Percentiles rank a stretch among this genome's conserved stretches.
Conservation (phyloP, 306 rosid genomes). For the Quercus agrifolia region DNA sequence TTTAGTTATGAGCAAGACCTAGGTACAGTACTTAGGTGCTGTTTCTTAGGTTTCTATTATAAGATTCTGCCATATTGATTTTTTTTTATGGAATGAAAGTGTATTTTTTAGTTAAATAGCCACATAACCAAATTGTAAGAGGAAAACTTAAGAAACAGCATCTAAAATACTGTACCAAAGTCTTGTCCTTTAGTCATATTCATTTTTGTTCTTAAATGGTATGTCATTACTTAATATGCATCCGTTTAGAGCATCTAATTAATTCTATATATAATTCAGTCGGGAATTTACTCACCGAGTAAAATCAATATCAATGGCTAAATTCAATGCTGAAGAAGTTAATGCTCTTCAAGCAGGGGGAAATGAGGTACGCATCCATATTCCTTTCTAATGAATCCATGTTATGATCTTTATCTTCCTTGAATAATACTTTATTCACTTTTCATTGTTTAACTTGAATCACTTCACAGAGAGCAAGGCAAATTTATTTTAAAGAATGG, state of each 20-base stretch:
- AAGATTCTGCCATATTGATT: too few relatives aligned
- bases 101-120: too few relatives aligned
- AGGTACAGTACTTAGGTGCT: fast-evolving
- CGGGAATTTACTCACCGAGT: constrained; percentile 92
- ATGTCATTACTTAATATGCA: background rate
- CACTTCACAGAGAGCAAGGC: constrained; percentile 64
- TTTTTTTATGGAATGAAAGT: too few relatives aligned
- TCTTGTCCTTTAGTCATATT: background rate
- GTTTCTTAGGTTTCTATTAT: fast-evolving
- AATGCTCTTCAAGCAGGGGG: constrained; percentile 86
- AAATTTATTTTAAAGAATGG: constrained; percentile 71
- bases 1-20: background rate
- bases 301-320: constrained; percentile 88
- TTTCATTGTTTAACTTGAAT: constrained; percentile 9
- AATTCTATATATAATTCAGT: constrained; percentile 40
- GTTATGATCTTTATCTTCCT: background rate
- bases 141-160: fast-evolving
- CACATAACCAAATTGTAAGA: too few relatives aligned
- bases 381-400: background rate
- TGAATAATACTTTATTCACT: background rate
- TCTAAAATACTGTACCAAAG: fast-evolving
- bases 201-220: background rate
- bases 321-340: constrained; percentile 73
- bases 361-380: constrained; percentile 58
- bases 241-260: constrained; percentile 6